Evolutionary conservation across 2,329 filamentous ascomycete species (phyloP).

Genomic region (Phyllosticta citriasiana): DNA sequence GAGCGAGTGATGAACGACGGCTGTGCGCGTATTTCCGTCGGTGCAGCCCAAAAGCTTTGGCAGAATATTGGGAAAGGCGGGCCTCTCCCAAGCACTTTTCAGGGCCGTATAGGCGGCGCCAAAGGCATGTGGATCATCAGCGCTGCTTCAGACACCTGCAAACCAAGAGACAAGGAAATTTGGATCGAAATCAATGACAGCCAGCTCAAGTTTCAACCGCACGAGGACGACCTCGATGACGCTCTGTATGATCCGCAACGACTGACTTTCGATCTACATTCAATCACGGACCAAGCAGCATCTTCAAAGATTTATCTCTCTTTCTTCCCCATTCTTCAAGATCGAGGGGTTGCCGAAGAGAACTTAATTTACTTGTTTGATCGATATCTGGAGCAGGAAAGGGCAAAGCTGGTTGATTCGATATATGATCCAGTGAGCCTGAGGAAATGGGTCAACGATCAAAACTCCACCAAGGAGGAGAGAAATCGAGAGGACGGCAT

Average conservation of each 20-base stretch:
- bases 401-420: slow-evolving; percentile 42
- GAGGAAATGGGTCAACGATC: slow-evolving; percentile 43
- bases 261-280: slow-evolving; percentile 56
- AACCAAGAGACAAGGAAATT: slow-evolving; percentile 30
- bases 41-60: slow-evolving; percentile 46
- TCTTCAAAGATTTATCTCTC: slow-evolving; percentile 55
- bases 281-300: slow-evolving; percentile 36
- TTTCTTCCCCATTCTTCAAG: slow-evolving; percentile 57
- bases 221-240: slow-evolving; percentile 31
- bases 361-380: slow-evolving; percentile 42
- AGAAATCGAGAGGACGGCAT: slow-evolving; percentile 16
- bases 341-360: slow-evolving; percentile 41
- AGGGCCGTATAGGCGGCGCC: slow-evolving; percentile 60
- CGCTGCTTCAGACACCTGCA: slow-evolving; percentile 33
- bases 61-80: slow-evolving; percentile 38
- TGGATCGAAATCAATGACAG: slow-evolving; percentile 59
- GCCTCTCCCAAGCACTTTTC: slow-evolving; percentile 52
- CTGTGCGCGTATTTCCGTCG: slow-evolving; percentile 54
- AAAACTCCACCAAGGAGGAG: slow-evolving; percentile 19
- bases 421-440: slow-evolving; percentile 43
- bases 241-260: slow-evolving; percentile 37
- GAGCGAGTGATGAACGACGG: slow-evolving; percentile 40
- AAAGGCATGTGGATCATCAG: slow-evolving; percentile 69
- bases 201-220: slow-evolving; percentile 55
- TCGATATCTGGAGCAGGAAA: slow-evolving; percentile 41